phyloP scores from a whole-genome alignment of 805 yeast genomes.

The Ogataea pilisensis region DNA sequence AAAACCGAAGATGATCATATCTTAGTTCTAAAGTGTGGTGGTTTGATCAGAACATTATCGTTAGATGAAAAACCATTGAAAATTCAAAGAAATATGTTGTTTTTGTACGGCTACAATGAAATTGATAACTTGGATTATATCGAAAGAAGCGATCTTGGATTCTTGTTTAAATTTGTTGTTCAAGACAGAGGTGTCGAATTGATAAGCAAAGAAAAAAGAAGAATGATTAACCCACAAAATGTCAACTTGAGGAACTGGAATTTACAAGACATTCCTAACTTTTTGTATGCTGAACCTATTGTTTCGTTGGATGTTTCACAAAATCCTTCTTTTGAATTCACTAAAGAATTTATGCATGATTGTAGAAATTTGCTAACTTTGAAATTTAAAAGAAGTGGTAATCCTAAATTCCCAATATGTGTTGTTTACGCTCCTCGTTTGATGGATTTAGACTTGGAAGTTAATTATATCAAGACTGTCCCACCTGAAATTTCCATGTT shows the following conservation, averaged over 20 bases:
- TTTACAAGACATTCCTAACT: conserved; percentile 79
- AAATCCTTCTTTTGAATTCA: conserved; percentile 81
- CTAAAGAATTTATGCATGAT: conserved; percentile 78
- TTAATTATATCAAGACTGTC: conserved; percentile 66
- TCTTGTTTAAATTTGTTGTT: conserved; percentile 74
- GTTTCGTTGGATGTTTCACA: conserved; percentile 77
- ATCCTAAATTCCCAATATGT: conserved; percentile 69
- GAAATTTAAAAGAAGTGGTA: conserved; percentile 67
- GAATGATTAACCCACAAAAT: conserved; percentile 58
- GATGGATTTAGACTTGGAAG: conserved; percentile 66
- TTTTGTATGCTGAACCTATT: conserved; percentile 77
- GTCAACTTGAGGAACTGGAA: conserved; percentile 72
- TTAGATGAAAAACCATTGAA: conserved; percentile 71
- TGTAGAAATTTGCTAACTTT: conserved; percentile 67
- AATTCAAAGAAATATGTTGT: conserved; percentile 67
- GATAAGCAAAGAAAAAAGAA: conserved; percentile 29
- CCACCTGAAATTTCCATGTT: conserved; percentile 55
- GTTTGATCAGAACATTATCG: conserved; percentile 66
- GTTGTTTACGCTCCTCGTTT: conserved; percentile 66
- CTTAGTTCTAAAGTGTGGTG: conserved; percentile 71
- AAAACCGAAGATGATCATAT: conserved; percentile 70
- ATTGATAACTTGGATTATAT: conserved; percentile 72
- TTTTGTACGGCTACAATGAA: conserved; percentile 74
- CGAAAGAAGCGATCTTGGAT: conserved; percentile 81
- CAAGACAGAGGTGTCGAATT: conserved; percentile 58